A percentile compares a stretch with the other conserved stretches of the same genome.
These are phyloP conservation scores for Metroxylon sagu DNA, from an alignment of 176 grass and related monocot species.

Conservation along the genomic window DNA sequence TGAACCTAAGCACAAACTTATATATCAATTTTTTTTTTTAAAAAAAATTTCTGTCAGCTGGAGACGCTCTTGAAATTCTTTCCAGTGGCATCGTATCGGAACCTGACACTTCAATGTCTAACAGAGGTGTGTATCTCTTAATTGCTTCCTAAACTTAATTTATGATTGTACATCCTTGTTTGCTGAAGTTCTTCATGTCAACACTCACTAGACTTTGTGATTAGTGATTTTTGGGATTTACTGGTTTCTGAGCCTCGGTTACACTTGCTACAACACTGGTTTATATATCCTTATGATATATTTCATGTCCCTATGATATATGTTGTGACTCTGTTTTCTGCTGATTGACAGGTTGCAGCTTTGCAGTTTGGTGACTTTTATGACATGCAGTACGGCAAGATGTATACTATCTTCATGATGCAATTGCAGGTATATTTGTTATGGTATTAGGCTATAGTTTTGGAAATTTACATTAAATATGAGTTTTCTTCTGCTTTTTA, in stretches of 20 bases:
- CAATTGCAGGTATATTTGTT: conserved; percentile 68
- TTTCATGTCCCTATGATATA: too few relatives aligned
- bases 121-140: conserved; percentile 52
- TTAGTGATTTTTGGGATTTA: too few relatives aligned
- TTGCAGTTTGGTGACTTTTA: conserved; percentile 99
- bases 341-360: conserved; percentile 65
- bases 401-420: conserved; percentile 92
- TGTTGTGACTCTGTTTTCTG: background rate
- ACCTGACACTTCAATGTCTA: conserved; percentile 96
- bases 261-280: too few relatives aligned
- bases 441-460: background rate
- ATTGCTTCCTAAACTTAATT: background rate
- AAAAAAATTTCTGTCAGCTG: conserved; percentile 44
- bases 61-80: conserved; percentile 96
- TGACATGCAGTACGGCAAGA: conserved; percentile 92
- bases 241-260: too few relatives aligned
- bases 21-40: conserved; percentile 14
- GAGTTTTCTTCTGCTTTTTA: background rate
- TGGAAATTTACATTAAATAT: conserved; percentile 9
- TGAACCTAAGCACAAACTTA: conserved; percentile 7
- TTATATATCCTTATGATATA: too few relatives aligned
- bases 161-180: too few relatives aligned
- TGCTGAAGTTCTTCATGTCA: too few relatives aligned
- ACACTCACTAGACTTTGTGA: too few relatives aligned
- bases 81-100: conserved; percentile 73